Percentiles rank a stretch among this genome's conserved stretches.
phyloP scores from a whole-genome alignment of 2,329 filamentous ascomycete species.

The Fusarium sp. region DNA sequence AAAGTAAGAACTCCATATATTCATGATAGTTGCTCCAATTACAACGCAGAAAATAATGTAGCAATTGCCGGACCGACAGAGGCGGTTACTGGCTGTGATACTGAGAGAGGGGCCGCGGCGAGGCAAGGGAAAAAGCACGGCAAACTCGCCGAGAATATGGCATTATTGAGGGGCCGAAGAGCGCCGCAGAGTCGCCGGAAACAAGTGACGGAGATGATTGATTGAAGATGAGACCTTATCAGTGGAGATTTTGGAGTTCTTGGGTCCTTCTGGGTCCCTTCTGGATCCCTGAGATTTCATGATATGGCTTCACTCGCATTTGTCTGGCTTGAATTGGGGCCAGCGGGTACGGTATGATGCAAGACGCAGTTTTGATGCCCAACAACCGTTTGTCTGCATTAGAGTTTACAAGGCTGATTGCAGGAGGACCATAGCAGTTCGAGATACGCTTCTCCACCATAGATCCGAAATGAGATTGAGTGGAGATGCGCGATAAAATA shows the following conservation, averaged over 20 bases:
- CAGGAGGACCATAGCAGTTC: slow-evolving; percentile 12
- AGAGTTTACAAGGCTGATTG: slow-evolving; percentile 40
- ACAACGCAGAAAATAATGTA: slow-evolving; percentile 1
- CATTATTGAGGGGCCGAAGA: slow-evolving; percentile 41
- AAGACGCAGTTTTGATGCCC: slow-evolving; percentile 35
- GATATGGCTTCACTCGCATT: not conserved
- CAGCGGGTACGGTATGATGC: slow-evolving; percentile 33
- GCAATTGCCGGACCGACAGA: slow-evolving; percentile 30
- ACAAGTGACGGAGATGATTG: slow-evolving; percentile 10
- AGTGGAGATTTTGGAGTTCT: slow-evolving; percentile 33
- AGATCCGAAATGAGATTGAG: slow-evolving; percentile 18
- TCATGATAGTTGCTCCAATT: slow-evolving; percentile 18
- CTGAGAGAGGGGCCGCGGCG: slow-evolving; percentile 22
- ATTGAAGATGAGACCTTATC: slow-evolving; percentile 21
- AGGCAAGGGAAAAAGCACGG: slow-evolving; percentile 13
- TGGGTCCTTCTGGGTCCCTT: slow-evolving; percentile 18
- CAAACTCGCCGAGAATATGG: slow-evolving; percentile 16
- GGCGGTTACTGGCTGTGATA: slow-evolving; percentile 8
- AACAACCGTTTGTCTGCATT: slow-evolving; percentile 31
- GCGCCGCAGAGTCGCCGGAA: slow-evolving; percentile 36
- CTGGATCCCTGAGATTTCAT: slow-evolving; percentile 24
- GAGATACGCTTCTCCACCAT: slow-evolving; percentile 21
- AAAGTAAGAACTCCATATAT: slow-evolving; percentile 8
- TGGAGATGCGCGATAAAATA: slow-evolving; percentile 34
- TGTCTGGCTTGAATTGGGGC: slow-evolving; percentile 26